Evolutionary conservation across 75 land plant genomes (phyloP).

Genomic region (Ceratopteris richardii): DNA sequence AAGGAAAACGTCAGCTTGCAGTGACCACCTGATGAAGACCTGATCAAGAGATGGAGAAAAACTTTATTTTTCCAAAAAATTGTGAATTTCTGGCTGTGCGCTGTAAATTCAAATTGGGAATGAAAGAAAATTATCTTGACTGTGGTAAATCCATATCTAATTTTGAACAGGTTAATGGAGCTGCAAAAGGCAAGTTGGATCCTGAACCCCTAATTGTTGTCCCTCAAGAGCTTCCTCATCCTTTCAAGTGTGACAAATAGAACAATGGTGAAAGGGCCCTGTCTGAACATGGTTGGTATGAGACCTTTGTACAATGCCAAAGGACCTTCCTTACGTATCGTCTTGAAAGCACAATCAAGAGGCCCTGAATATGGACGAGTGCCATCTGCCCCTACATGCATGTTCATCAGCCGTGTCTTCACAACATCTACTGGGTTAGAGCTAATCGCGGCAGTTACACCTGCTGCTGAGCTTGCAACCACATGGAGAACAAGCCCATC

Average conservation of each 20-base stretch:
- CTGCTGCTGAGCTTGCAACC: slow-evolving; percentile 57
- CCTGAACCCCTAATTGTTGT: no score
- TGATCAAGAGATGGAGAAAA: no score
- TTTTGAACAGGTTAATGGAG: no score
- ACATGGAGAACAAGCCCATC: slow-evolving; percentile 72
- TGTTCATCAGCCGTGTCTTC: slow-evolving; percentile 75
- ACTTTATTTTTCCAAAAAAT: no score
- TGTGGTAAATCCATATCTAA: no score
- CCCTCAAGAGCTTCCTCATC: slow-evolving; percentile 34
- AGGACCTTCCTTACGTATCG: slow-evolving; percentile 53
- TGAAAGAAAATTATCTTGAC: no score
- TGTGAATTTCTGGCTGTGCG: no score
- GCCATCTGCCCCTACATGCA: slow-evolving; percentile 40
- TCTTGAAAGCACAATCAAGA: slow-evolving; percentile 64
- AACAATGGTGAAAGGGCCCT: slow-evolving; percentile 73
- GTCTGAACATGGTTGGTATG: slow-evolving; percentile 51
- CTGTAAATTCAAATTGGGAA: no score
- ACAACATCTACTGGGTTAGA: slow-evolving; percentile 77
- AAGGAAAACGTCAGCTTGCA: no score
- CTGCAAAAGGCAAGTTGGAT: no score
- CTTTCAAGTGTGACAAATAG: slow-evolving; percentile 72
- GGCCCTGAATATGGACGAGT: slow-evolving; percentile 48
- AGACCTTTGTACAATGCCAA: slow-evolving; percentile 76
- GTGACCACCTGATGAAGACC: no score
- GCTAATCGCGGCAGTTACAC: slow-evolving; percentile 62